Base-by-base conservation (phyloP, 306 rosid genomes). In the Fagus sylvatica region DNA sequence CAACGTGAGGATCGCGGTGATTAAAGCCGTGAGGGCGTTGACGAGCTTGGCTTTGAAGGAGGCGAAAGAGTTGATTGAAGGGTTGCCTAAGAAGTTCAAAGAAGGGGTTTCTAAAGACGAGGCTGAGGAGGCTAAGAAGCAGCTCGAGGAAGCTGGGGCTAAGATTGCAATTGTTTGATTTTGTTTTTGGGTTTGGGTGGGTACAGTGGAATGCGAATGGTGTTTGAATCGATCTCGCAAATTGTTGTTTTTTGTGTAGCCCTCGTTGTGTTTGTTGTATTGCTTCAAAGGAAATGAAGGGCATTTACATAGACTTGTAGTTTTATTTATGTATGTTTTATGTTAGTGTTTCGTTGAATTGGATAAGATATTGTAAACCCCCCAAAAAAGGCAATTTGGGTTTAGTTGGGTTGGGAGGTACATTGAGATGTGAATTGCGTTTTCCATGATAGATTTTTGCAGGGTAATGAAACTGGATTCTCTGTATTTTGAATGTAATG, bases 91-190 rank as follows among this genome's bases (percentile, higher is more conserved):
- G 95, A 94, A 94, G 75, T 92, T 94, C 75, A 92, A 88, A 72
- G 97, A 92, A 79, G 98, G 88, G 5, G 72, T 85, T 60, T 84
- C 97, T 0, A 90, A 92, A 81, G 98, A 94, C 0, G 98, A 94
- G 40, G 98, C 98, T 2, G 97, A 94, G 1, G 98, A 94, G 1
- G 96, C 97, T 1, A 94, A 90, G 91, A 94, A 94, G 84, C 93
- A 89, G 84, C 97, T 94, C 0, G 98, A 94, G 84, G 97, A 34
- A 17, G 98, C 98, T 41, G 98, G 98, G 59, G 98, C 97, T 8
- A 94, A 94, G 85, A 72, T 94, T 53, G 53, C 80, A 36, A 87
- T 94, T 85, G 93, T 79, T 81, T 89, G 83, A 68, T 32, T 30
- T 40, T 28, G 33, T 80, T 61, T 53, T 7, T 7, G 13, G 55